phyloP scores from a whole-genome alignment of 192 early-diverging fungal species.

The Neocallimastix lanati region DNA sequence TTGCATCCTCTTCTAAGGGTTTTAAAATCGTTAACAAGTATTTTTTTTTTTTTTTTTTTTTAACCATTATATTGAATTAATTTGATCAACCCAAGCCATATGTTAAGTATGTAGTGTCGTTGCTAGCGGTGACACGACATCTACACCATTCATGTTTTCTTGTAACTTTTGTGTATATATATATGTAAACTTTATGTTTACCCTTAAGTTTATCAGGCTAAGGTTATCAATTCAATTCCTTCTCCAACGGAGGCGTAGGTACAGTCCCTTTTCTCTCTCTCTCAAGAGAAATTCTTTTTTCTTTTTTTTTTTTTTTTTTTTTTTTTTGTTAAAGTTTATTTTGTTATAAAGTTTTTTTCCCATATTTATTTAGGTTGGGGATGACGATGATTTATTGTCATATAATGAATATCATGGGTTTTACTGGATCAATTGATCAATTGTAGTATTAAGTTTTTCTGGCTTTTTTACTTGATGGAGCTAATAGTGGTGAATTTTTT shows the following conservation, averaged over 20 bases:
- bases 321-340: too few species aligned
- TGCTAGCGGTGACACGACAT: slow-evolving; percentile 17
- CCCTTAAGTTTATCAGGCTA: not conserved
- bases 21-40: slow-evolving; percentile 19
- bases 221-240: not conserved
- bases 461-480: too few species aligned
- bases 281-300: not conserved
- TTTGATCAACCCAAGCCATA: slow-evolving; percentile 28
- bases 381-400: too few species aligned
- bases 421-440: too few species aligned
- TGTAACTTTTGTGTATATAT: slow-evolving; percentile 10
- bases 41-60: too few species aligned
- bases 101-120: slow-evolving; percentile 19
- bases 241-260: not conserved
- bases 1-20: slow-evolving; percentile 14
- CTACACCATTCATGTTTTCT: slow-evolving; percentile 11
- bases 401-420: too few species aligned
- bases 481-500: too few species aligned
- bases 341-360: too few species aligned
- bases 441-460: too few species aligned
- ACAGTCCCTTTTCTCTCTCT: too few species aligned
- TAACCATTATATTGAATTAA: slow-evolving; percentile 30
- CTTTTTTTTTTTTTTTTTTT: not conserved
- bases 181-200: too few species aligned
- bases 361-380: too few species aligned